Conservation (phyloP, 495 filamentous ascomycete genomes). For the Mytilinidion resinicola region DNA sequence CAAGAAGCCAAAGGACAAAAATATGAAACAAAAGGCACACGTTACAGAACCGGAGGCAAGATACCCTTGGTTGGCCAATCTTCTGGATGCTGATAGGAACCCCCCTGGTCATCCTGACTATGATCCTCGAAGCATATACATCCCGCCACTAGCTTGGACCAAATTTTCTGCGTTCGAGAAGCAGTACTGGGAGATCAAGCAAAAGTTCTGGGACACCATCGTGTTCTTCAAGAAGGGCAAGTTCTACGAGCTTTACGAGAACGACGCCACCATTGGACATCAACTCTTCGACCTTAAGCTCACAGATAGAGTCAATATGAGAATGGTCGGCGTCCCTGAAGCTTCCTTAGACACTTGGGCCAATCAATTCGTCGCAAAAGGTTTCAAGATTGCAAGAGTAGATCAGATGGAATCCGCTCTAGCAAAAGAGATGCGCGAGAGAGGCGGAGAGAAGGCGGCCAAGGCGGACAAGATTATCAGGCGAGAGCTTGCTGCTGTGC, state of each 20-base stretch:
- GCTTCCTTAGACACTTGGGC: constrained; percentile 87
- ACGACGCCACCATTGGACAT: constrained; percentile 94
- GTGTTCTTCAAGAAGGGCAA: constrained; percentile 99
- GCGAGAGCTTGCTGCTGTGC: constrained; percentile 81
- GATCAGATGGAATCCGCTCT: constrained; percentile 94
- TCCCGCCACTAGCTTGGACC: constrained; percentile 68
- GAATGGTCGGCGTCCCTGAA: constrained; percentile 93
- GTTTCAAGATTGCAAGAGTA: constrained; percentile 92
- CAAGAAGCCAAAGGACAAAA: constrained; percentile 43
- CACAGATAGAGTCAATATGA: constrained; percentile 98
- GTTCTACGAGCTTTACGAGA: constrained; percentile 98
- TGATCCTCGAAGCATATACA: constrained; percentile 84
- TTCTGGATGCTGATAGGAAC: constrained; percentile 75
- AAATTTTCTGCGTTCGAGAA: constrained; percentile 92
- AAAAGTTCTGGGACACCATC: constrained; percentile 93
- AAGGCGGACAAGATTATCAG: constrained; percentile 83
- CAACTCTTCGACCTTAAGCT: constrained; percentile 97
- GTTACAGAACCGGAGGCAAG: constrained; percentile 71
- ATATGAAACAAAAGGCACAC: constrained; percentile 68
- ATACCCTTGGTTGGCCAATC: constrained; percentile 83
- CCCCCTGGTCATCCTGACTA: constrained; percentile 78
- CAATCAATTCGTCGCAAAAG: constrained; percentile 89
- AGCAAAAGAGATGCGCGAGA: constrained; percentile 96
- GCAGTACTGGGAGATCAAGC: constrained; percentile 99
- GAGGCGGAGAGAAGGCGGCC: constrained; percentile 48